These are phyloP conservation scores for Curvularia eragrostidis DNA, from an alignment of 2,329 filamentous ascomycete species.

Conservation along the genomic window DNA sequence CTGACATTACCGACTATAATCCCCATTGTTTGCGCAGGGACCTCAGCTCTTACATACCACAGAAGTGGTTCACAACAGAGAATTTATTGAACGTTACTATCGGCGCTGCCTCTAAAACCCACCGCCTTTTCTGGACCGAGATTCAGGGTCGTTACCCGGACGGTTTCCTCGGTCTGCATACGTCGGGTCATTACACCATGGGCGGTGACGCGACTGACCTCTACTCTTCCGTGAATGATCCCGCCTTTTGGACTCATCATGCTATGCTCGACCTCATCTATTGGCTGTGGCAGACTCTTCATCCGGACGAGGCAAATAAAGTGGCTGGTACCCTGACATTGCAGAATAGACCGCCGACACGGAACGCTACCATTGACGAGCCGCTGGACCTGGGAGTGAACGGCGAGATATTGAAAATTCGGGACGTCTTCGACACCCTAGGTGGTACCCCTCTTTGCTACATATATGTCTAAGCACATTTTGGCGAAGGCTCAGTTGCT, in stretches of 20 bases:
- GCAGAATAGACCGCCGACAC: slow-evolving; percentile 8
- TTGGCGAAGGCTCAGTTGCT: not conserved
- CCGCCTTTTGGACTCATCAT: slow-evolving; percentile 10
- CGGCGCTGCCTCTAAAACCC: not conserved
- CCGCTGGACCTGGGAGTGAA: slow-evolving; percentile 8
- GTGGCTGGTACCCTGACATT: slow-evolving; percentile 9
- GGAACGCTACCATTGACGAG: slow-evolving; percentile 12
- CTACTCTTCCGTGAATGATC: slow-evolving; percentile 12
- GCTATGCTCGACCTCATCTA: slow-evolving; percentile 13
- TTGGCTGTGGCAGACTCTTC: slow-evolving; percentile 12
- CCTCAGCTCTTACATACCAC: slow-evolving; percentile 7
- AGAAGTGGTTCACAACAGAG: slow-evolving; percentile 8
- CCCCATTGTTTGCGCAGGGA: slow-evolving; percentile 10
- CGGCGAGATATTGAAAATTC: slow-evolving; percentile 9
- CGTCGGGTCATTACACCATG: slow-evolving; percentile 10
- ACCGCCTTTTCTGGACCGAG: slow-evolving; percentile 9
- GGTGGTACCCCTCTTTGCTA: slow-evolving; percentile 8
- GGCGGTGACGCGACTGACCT: slow-evolving; percentile 10
- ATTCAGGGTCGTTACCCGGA: slow-evolving; percentile 11
- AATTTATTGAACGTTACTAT: slow-evolving; percentile 11
- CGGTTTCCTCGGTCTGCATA: slow-evolving; percentile 8
- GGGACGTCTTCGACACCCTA: slow-evolving; percentile 8
- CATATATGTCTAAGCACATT: slow-evolving; percentile 1
- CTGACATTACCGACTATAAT: slow-evolving; percentile 3
- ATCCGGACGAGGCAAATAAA: slow-evolving; percentile 10